Evolutionary conservation across 202 grass and related monocot species (phyloP).

Genomic region (Tripidium arundinaceum): DNA sequence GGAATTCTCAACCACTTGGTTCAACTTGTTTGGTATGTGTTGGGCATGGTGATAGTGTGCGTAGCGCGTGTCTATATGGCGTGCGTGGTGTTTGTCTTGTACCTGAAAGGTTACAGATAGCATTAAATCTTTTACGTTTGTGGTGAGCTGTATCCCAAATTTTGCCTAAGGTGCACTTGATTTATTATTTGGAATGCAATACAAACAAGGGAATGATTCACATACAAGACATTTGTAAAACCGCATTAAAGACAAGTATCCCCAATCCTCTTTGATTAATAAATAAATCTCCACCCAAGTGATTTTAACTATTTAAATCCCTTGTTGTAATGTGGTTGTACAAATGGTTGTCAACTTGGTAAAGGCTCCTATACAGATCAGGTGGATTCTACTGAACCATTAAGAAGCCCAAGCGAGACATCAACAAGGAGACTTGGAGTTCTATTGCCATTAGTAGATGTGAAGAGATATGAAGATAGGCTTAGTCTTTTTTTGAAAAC

Average conservation of each 20-base stretch:
- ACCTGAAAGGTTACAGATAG: not conserved
- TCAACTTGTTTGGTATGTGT: not conserved
- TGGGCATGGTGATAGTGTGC: not conserved
- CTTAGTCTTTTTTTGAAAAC: too few species aligned
- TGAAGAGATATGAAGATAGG: too few species aligned
- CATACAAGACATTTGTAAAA: not conserved
- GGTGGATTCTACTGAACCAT: too few species aligned
- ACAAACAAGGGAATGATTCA: not conserved
- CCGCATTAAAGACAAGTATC: not conserved
- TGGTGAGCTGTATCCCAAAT: not conserved
- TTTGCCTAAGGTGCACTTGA: not conserved
- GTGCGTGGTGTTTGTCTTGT: not conserved
- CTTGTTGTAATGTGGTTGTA: too few species aligned
- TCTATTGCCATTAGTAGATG: too few species aligned
- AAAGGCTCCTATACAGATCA: too few species aligned
- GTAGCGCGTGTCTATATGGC: not conserved
- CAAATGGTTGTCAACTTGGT: too few species aligned
- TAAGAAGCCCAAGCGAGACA: too few species aligned
- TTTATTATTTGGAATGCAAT: not conserved
- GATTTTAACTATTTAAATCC: too few species aligned
- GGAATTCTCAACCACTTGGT: not conserved
- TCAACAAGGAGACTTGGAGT: too few species aligned
- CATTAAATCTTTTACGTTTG: not conserved
- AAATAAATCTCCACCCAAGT: not conserved
- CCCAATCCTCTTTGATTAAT: not conserved